Percentiles rank a stretch among this genome's conserved stretches.
These are phyloP conservation scores for Solanum hybrid DNA, from an alignment of 305 asterid genomes.

Conservation along the genomic window DNA sequence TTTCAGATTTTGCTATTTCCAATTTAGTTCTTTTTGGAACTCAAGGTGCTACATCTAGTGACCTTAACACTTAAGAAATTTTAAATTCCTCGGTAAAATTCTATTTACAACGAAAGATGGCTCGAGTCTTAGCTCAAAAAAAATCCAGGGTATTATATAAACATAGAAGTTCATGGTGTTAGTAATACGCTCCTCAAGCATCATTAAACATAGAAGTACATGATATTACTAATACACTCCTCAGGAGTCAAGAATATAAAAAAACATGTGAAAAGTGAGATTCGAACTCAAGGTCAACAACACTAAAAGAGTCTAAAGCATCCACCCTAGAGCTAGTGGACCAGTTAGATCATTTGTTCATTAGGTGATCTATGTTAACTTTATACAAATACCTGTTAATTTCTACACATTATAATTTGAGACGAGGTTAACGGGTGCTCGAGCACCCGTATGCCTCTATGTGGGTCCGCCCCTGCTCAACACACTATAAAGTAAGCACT, in stretches of 20 bases:
- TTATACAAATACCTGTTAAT: not conserved
- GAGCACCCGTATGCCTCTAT: not conserved
- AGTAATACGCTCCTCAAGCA: not conserved
- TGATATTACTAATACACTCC: not conserved
- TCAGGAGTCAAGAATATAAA: not conserved
- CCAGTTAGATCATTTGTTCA: not conserved
- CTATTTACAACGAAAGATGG: too few species aligned
- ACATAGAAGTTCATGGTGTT: not conserved
- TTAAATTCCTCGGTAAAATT: too few species aligned
- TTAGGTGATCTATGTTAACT: not conserved
- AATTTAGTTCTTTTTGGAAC: too few species aligned
- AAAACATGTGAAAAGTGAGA: not conserved
- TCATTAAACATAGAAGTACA: not conserved
- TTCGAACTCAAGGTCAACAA: not conserved
- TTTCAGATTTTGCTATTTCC: too few species aligned
- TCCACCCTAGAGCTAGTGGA: not conserved
- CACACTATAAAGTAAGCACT: not conserved
- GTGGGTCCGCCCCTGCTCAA: not conserved
- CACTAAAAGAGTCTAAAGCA: not conserved
- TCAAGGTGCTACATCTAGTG: too few species aligned
- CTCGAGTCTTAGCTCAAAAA: too few species aligned
- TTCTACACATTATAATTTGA: too few species aligned
- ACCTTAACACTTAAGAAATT: too few species aligned
- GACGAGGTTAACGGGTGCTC: not conserved
- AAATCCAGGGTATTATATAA: too few species aligned